These are phyloP conservation scores for Parietaria judaica DNA, from an alignment of 306 rosid genomes.

Conservation along the genomic window DNA sequence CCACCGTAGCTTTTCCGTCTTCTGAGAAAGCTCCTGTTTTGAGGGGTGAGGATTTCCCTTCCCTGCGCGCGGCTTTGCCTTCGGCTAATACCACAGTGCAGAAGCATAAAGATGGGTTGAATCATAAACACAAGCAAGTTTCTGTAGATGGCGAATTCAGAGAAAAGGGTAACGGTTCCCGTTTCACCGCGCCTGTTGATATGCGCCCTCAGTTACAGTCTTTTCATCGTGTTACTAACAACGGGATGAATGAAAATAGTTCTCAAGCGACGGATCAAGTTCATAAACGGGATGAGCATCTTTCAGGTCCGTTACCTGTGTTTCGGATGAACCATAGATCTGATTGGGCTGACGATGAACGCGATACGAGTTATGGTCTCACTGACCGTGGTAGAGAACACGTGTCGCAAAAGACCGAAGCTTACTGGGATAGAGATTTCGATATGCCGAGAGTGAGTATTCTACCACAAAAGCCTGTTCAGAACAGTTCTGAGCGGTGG, in stretches of 20 bases:
- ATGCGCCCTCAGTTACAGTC: conserved; percentile 31
- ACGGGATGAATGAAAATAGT: conserved; percentile 28
- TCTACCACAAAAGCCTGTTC: conserved; percentile 52
- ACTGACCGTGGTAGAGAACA: conserved; percentile 56
- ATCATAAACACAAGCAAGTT: conserved; percentile 40
- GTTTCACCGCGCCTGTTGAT: conserved; percentile 28
- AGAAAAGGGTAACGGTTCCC: conserved; percentile 38
- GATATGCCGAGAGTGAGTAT: conserved; percentile 69
- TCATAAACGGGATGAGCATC: conserved; percentile 58
- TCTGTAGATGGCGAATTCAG: conserved; percentile 25
- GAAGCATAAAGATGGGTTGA: conserved; percentile 53
- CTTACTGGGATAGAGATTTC: conserved; percentile 71
- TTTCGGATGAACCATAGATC: conserved; percentile 66
- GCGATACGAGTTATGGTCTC: conserved; percentile 75
- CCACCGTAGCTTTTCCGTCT: conserved; percentile 17
- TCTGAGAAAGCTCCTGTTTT: conserved; percentile 43
- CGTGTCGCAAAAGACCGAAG: conserved; percentile 48
- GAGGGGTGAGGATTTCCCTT: conserved; percentile 96
- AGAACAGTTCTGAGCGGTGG: conserved; percentile 43
- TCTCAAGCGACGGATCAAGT: conserved; percentile 25
- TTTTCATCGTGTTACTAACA: conserved; percentile 19
- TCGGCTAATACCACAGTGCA: conserved; percentile 38
- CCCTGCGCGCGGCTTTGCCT: conserved; percentile 67
- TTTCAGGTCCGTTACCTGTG: conserved; percentile 68
- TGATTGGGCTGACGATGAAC: conserved; percentile 99